These are phyloP conservation scores for Globisporangium heterothallicum DNA, from an alignment of 352 stramenopile genomes.

Conservation along the genomic window DNA sequence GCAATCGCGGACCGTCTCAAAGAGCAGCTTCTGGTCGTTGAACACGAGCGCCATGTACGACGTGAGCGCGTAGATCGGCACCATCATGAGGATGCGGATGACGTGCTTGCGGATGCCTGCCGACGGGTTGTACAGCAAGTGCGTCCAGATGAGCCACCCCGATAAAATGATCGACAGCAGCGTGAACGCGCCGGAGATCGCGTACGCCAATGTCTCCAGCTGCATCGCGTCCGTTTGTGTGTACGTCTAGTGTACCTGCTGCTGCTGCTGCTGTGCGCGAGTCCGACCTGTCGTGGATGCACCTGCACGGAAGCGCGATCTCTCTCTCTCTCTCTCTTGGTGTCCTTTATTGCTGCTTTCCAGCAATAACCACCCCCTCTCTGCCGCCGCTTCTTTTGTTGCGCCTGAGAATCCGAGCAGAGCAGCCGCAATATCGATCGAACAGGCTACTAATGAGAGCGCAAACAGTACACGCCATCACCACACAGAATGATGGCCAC, in stretches of 20 bases:
- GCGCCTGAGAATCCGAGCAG: too few species aligned
- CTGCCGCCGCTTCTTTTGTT: too few species aligned
- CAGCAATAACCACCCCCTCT: too few species aligned
- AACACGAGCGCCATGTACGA: slow-evolving; percentile 89
- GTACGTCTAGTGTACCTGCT: not conserved
- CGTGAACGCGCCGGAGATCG: slow-evolving; percentile 85
- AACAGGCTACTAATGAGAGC: too few species aligned
- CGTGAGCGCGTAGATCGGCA: slow-evolving; percentile 90
- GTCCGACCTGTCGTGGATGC: not conserved
- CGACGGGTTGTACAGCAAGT: slow-evolving; percentile 82
- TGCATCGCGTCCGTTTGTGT: slow-evolving; percentile 39
- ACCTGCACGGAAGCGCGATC: too few species aligned
- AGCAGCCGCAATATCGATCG: too few species aligned
- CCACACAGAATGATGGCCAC: too few species aligned
- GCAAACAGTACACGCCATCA: too few species aligned
- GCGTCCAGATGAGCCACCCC: slow-evolving; percentile 86
- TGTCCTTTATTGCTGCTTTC: too few species aligned
- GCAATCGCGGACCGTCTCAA: slow-evolving; percentile 88
- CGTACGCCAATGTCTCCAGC: slow-evolving; percentile 83
- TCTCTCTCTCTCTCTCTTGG: too few species aligned
- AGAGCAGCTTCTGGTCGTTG: slow-evolving; percentile 86
- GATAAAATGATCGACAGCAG: slow-evolving; percentile 78
- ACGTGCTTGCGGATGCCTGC: slow-evolving; percentile 86
- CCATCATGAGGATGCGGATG: slow-evolving; percentile 92
- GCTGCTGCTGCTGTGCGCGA: not conserved